Evolutionary conservation across 164 flowering plant genomes (phyloP), one percentile per base, ranked within the genome.

Genomic region (Piper betle): DNA sequence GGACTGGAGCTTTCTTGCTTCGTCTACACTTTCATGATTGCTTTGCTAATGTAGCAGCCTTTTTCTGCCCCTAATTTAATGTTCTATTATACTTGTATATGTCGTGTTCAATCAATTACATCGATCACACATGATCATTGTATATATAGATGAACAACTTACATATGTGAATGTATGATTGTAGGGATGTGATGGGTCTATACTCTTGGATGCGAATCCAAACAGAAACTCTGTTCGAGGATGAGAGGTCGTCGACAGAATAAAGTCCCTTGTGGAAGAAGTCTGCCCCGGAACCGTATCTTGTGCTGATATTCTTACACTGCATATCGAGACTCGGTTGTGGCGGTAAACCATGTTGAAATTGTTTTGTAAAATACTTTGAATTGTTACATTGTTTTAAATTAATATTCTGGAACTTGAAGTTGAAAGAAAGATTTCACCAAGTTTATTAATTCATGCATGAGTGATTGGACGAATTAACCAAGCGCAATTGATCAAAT

Each of bases 1-100:
- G 62, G 12, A 64, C 43, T 38, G 67, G 67, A 5, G 61, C 67
- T 43, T 64, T 61, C 52, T 50, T 64, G 19, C 55, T 64, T 39
- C 61, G 62, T 18, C 61, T 64, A 8, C 67, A 64, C 18, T 64
- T 64, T 53, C 67, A 64, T 64, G 67, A 64, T 39, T 64, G 66
- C 53, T 64, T 64, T 64, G 66, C 55, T 39, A 56, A 56, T 42
- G 66, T 57, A 64, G 6, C 52, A 40, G 12, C 9, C 6, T 40
- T 3, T 3, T n/a, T n/a, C 18, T 18, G 6, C 1, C 3, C 7
- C 37, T 2, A 25, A 25, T 25, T 25, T 25, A 25, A 25, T 25
- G 33, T 25, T 25, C 33, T 2, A 25, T 25, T 25, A 25, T 25
- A 2, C 33, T 25, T 25, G 33, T 25, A 25, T 25, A 25, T 25